Base-by-base conservation (phyloP, 177 flowering plant genomes). In the Vitis hybrid region DNA sequence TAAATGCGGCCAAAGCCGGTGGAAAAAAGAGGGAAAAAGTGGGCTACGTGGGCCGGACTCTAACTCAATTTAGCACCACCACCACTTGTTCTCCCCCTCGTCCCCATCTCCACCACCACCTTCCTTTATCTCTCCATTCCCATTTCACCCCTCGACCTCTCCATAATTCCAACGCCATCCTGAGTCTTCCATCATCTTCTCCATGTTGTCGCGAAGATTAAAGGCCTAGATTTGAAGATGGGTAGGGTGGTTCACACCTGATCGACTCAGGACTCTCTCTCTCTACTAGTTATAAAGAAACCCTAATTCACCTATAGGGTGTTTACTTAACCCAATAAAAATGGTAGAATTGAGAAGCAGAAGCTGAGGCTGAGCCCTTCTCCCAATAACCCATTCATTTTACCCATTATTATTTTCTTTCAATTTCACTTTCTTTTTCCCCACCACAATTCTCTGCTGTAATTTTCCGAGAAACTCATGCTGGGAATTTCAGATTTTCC, bases 401-500 rank as follows among this genome's bases (percentile, higher is more conserved):
- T 22, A 2, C 45, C 9, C 55, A n/a, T 9, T 60, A 45, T 10
- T 16, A 51, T 26, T 5, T 18, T 59, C 31, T 69, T 48, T 13
- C 45, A 22, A 18, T 58, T 39, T 55, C 19, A 16, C 45, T 64
- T 53, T 22, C 63, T 45, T 18, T 12, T 39, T 39, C 45, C 45
- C 45, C 45, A 39, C 45, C 45, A 4, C 18, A 15, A 16, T 64
- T 69, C 19, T 13, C 39, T 18, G 61, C 66, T 20, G 70, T 70
- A 55, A 62, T 53, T 53, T 55, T 1, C 18, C 20, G 51, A 20
- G 48, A 14, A 22, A 33, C 22, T 31, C 19, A 68, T 76, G 72
- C 60, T 81, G 77, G 81, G 72, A 52, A 61, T 29, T 59, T 75
- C 78, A 15, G 52, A 66, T 65, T 60, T 51, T 12, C 72, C 70